These are phyloP conservation scores for Euphorbia pulcherrima DNA, from an alignment of 345 rosid species.

Conservation along the genomic window DNA sequence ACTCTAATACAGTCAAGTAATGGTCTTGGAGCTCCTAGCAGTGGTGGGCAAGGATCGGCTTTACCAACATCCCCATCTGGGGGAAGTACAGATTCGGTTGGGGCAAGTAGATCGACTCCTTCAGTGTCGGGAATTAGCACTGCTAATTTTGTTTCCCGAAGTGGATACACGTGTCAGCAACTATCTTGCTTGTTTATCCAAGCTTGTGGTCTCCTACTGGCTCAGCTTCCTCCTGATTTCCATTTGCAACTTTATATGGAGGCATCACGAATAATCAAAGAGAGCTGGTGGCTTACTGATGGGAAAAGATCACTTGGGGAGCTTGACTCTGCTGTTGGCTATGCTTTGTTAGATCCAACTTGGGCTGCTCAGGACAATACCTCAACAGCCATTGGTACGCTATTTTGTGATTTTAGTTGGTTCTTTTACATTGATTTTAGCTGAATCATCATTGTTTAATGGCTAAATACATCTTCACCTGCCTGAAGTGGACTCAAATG, in stretches of 20 bases:
- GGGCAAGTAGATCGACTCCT: conserved; percentile 80
- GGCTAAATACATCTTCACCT: too few species aligned
- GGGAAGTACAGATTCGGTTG: conserved; percentile 89
- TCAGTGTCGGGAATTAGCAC: conserved; percentile 73
- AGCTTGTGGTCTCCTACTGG: conserved; percentile 92
- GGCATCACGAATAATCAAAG: conserved; percentile 73
- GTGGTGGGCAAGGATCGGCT: conserved; percentile 70
- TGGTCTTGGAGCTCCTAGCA: conserved; percentile 63
- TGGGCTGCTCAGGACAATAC: conserved; percentile 99
- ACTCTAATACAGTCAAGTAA: conserved; percentile 91
- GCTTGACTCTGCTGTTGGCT: conserved; percentile 84
- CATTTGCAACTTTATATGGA: conserved; percentile 79
- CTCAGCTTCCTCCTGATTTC: conserved; percentile 90
- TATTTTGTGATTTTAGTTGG: background rate
- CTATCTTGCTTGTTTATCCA: conserved; percentile 92
- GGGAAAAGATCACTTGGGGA: conserved; percentile 70
- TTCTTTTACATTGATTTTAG: background rate
- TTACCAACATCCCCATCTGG: conserved; percentile 93
- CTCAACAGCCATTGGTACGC: conserved; percentile 87
- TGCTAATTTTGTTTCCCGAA: conserved; percentile 81
- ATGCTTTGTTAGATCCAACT: conserved; percentile 93
- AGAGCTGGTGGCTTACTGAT: conserved; percentile 95
- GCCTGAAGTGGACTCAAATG: too few species aligned
- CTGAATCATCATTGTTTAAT: background rate
- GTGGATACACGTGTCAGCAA: conserved; percentile 95